phyloP scores from a whole-genome alignment of 352 stramenopile species.

The Pythium rhizo-oryzae region DNA sequence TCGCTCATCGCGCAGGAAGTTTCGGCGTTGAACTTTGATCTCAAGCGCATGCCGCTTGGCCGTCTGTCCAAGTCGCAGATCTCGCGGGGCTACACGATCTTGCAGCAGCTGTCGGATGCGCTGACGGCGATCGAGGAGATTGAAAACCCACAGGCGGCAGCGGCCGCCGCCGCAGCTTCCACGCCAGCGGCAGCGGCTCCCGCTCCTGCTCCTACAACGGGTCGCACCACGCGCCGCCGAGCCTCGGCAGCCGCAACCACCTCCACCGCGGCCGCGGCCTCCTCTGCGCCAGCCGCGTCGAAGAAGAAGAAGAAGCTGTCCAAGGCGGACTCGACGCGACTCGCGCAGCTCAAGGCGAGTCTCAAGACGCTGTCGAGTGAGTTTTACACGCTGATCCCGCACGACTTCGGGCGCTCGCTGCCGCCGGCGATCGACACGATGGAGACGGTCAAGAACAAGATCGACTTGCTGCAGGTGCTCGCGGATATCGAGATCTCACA shows the following conservation, averaged over 20 bases:
- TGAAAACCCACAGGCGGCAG: conserved; percentile 14
- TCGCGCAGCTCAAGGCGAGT: conserved; percentile 26
- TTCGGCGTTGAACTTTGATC: conserved; percentile 36
- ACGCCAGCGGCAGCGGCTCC: conserved; percentile 2
- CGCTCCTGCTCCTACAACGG: conserved; percentile 2
- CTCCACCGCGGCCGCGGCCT: background rate
- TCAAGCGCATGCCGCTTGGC: conserved; percentile 38
- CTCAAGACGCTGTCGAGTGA: conserved; percentile 62
- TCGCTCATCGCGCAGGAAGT: conserved; percentile 36
- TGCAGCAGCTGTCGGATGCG: conserved; percentile 48
- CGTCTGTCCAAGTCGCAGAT: conserved; percentile 64
- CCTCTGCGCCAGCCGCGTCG: background rate
- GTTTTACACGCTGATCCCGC: conserved; percentile 75
- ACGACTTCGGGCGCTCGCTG: conserved; percentile 59
- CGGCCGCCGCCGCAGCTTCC: background rate
- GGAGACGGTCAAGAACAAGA: conserved; percentile 56
- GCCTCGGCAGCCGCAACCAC: background rate
- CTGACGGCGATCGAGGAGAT: conserved; percentile 50
- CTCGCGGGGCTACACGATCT: conserved; percentile 57
- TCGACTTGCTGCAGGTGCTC: conserved; percentile 63
- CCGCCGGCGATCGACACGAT: conserved; percentile 53
- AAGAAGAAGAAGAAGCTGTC: conserved; percentile 8
- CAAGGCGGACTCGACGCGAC: conserved; percentile 19
- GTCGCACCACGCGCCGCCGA: conserved; percentile 4
- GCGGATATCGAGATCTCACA: conserved; percentile 68